Conservation (phyloP, 805 yeast species). For the Saccharomycopsis fibuligera region DNA sequence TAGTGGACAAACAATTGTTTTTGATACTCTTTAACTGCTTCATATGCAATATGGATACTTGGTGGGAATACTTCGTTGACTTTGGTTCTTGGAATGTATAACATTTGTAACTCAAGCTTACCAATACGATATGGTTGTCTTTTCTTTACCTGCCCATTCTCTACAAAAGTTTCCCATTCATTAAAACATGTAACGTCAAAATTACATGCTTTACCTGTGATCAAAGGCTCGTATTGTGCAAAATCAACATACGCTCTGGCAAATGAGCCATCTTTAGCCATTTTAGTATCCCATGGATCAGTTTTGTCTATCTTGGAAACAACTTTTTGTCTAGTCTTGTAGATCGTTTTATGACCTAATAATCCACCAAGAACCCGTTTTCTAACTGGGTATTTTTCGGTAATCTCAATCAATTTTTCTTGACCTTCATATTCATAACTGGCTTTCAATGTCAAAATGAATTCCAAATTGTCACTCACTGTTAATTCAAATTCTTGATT, state of each 20-base stretch:
- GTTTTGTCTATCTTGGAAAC: conserved; percentile 41
- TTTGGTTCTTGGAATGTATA: conserved; percentile 60
- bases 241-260: conserved; percentile 69
- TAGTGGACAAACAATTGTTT: conserved; percentile 31
- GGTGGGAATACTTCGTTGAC: conserved; percentile 61
- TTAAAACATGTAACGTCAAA: conserved; percentile 62
- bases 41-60: conserved; percentile 51
- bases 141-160: conserved; percentile 28
- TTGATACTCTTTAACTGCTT: conserved; percentile 34
- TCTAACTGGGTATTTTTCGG: conserved; percentile 46
- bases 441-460: conserved; percentile 69
- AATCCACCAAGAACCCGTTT: conserved; percentile 40
- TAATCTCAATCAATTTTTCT: conserved; percentile 51
- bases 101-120: conserved; percentile 59
- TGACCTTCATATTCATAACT: conserved; percentile 40
- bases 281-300: conserved; percentile 56
- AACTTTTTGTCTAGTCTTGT: conserved; percentile 35
- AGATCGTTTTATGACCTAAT: conserved; percentile 36
- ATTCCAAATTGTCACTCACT: conserved; percentile 53
- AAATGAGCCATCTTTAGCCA: conserved; percentile 87
- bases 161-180: conserved; percentile 63
- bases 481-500: conserved; percentile 76
- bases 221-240: conserved; percentile 46
- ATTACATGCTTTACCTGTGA: conserved; percentile 46
- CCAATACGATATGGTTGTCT: conserved; percentile 56